Evolutionary conservation across 306 rosid genomes (phyloP), one percentile per base, ranked within the genome.

Genomic region (Erythrophleum fordii): DNA sequence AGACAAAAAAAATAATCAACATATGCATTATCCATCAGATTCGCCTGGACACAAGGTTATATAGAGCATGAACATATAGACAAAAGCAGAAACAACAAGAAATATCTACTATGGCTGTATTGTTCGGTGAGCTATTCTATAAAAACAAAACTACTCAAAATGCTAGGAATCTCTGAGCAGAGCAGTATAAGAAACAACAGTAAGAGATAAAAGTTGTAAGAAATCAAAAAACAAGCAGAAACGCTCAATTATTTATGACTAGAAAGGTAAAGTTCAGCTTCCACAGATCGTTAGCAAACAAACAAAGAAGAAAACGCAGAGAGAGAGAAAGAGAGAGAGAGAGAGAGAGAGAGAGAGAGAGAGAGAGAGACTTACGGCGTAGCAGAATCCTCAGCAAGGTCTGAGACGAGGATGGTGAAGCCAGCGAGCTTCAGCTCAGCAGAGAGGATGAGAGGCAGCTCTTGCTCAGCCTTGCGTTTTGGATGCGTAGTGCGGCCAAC

Each of bases 401-500:
- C 93, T 20, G 97, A 86, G 64, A 93, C 87, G 8, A 88, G 42
- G 78, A 93, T 4, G 16, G 84, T 56, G 66, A 79, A 84, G 39
- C 83, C 92, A 60, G 82, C 97, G 53, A 94, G 79, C 70, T 83
- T 83, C 69, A 92, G 91, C 84, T 89, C 85, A 13, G 92, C 97
- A 0, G 83, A 86, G 78, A 85, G 88, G 6, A 94, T 74, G 78
- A 79, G 90, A 34, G 94, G 97, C 5, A 64, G 78, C 76, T 94
- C 98, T 5, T 87, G 97, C 26, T 90, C 98, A 0, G 97, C 97
- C 86, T 94, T 94, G 53, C 98, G 97, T 86, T 94, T 94, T 4
- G 97, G 78, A 77, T 89, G 81, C 35, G 82, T 3, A 9, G 83
- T 34, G 17, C 95, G 97, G 60, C 80, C 12, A 37, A 90, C 77